Base-by-base conservation (phyloP, 768 basidiomycete genomes). In the Naganishia vishniacii region DNA sequence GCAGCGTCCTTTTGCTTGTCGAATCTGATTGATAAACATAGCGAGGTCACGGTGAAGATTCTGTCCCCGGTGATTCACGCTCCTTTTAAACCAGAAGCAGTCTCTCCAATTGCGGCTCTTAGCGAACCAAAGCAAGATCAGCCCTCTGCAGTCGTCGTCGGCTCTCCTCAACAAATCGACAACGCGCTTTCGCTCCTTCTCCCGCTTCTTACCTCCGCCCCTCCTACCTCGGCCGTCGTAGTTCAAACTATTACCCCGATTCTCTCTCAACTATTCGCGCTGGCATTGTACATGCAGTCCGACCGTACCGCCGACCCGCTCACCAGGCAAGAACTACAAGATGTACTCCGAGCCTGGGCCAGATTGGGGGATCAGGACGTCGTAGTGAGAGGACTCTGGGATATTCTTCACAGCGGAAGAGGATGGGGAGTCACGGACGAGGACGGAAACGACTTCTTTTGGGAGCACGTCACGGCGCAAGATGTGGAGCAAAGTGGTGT, bases 301-400 rank as follows among this genome's bases (percentile, higher is more conserved):
- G 58, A 65, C 32, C 47, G 73, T 25, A 73, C 84, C 2, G 81
- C 85, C 4, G 88, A 91, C 72, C 87, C 88, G 0, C 75, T 80
- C 1, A 69, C 87, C 12, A 84, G 81, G 66, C 84, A 85, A 69
- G 80, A 82, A 2, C 77, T 88, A 2, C 80, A 78, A 20, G 84
- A 84, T 9, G 71, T 91, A 15, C 75, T 93, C 23, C 73, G 80
- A 4, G 86, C 87, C 0, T 94, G 90, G 91, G 89, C 84, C 0
- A 83, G 86, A 64, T 82, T 88, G 3, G 81, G 85, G 0, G 80
- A 80, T 37, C 70, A 75, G 5, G 68, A 77, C 6, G 84, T 86
- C 59, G 87, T 83, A 0, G 67, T 83, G 18, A 77, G 79, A 18
- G 81, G 82, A 0, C 69, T 91, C 3, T 86, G 85, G 85, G 76